Percentiles rank a stretch among this genome's conserved stretches.
These are phyloP conservation scores for Mycosphaerella sp. DNA, from an alignment of 2,329 filamentous ascomycete species.

Conservation along the genomic window DNA sequence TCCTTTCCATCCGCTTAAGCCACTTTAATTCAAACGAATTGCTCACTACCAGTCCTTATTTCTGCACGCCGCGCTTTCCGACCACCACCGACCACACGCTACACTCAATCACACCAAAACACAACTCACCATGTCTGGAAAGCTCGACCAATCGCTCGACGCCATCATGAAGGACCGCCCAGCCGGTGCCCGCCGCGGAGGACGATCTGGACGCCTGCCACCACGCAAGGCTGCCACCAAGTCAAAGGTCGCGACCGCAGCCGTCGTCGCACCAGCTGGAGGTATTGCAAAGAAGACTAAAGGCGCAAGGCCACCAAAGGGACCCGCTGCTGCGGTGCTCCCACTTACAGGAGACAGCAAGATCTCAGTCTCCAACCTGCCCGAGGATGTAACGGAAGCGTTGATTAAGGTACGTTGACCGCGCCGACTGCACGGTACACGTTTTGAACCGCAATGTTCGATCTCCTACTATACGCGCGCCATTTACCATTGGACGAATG, in stretches of 20 bases:
- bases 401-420: constrained; percentile 99
- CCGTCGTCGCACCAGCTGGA: constrained; percentile 62
- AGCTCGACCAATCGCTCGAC: constrained; percentile 95
- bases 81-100: constrained; percentile 7
- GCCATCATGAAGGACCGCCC: constrained; percentile 82
- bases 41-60: constrained; percentile 8
- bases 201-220: constrained; percentile 40
- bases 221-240: constrained; percentile 47
- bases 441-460: constrained; percentile 27
- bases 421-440: constrained; percentile 47
- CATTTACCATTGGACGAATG: constrained; percentile 8
- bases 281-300: constrained; percentile 72
- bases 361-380: constrained; percentile 98
- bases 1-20: constrained; percentile 14
- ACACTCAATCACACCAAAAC: constrained; percentile 7
- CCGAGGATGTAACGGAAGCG: constrained; percentile 89
- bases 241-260: constrained; percentile 41
- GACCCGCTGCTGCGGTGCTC: constrained; percentile 57
- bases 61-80: constrained; percentile 1
- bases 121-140: constrained; percentile 68
- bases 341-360: constrained; percentile 69
- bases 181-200: constrained; percentile 40
- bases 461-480: constrained; percentile 18
- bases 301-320: constrained; percentile 47
- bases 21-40: constrained; percentile 3